Conservation (phyloP, 2,329 filamentous ascomycete species). For the Hypoxylon sp. region DNA sequence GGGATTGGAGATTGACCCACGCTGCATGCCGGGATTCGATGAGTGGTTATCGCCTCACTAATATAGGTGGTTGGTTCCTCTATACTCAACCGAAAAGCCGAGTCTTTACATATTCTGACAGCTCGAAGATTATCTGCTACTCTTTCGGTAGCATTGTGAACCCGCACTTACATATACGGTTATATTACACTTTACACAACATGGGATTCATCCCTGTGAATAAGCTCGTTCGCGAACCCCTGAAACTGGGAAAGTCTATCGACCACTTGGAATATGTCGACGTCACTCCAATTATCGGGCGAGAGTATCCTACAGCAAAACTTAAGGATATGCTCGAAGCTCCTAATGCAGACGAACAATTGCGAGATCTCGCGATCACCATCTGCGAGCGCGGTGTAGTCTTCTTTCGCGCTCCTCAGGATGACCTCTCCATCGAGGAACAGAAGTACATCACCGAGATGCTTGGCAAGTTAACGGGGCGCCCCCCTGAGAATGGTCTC, state of each 20-base stretch:
- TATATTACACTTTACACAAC: not conserved
- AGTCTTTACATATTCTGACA: not conserved
- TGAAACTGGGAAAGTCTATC: constrained; percentile 48
- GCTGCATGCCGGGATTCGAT: constrained; percentile 8
- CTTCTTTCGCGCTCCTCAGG: constrained; percentile 50
- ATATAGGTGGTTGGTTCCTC: constrained; percentile 26
- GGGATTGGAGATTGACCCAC: constrained; percentile 24
- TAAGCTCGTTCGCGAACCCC: constrained; percentile 40
- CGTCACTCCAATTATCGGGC: constrained; percentile 51
- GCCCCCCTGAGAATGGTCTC: constrained; percentile 48
- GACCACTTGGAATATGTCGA: constrained; percentile 50
- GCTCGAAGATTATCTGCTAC: not conserved
- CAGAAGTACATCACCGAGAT: constrained; percentile 51
- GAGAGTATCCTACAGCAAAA: constrained; percentile 50
- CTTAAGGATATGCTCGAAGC: constrained; percentile 50
- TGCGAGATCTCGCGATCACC: constrained; percentile 52
- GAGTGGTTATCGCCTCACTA: constrained; percentile 21
- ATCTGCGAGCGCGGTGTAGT: constrained; percentile 52
- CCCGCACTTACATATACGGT: not conserved
- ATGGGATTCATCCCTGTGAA: constrained; percentile 28
- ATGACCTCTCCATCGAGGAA: constrained; percentile 50
- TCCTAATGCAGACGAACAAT: constrained; percentile 48
- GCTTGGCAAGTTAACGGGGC: constrained; percentile 50
- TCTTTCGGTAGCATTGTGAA: not conserved
- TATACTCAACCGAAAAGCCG: constrained; percentile 10